Evolutionary conservation across 495 filamentous ascomycete species (phyloP).

Genomic region (Daldinia bambusicola): DNA sequence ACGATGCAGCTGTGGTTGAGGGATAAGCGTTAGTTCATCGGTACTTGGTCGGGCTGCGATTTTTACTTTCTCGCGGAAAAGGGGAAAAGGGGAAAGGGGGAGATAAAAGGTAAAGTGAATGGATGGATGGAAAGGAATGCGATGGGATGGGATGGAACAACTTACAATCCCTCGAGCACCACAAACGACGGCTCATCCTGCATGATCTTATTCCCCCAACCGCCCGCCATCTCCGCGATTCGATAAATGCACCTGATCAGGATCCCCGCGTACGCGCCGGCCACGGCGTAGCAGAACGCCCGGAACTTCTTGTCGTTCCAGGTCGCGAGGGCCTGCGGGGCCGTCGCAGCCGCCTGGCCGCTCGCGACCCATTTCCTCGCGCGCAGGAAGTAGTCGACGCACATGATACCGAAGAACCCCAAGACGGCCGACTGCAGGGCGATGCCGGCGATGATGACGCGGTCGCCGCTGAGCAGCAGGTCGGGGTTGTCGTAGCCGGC

Average conservation of each 20-base stretch:
- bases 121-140: no score
- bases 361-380: constrained; percentile 53
- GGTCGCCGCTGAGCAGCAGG: constrained; percentile 61
- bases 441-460: constrained; percentile 78
- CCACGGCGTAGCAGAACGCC: constrained; percentile 61
- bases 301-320: constrained; percentile 59
- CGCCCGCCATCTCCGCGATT: constrained; percentile 74
- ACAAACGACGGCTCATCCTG: constrained; percentile 72
- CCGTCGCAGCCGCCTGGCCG: constrained; percentile 39
- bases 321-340: constrained; percentile 44
- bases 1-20: constrained; percentile 53
- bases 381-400: constrained; percentile 61
- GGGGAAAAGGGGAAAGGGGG: constrained; percentile 9
- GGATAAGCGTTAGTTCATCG: neutral
- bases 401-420: constrained; percentile 63
- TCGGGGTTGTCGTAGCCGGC: constrained; percentile 53
- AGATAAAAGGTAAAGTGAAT: constrained; percentile 11
- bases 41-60: neutral
- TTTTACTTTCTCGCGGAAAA: neutral
- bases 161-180: constrained; percentile 65
- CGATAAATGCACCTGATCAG: constrained; percentile 75
- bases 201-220: constrained; percentile 75
- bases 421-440: constrained; percentile 74
- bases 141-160: no score
- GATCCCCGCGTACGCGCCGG: constrained; percentile 68